Conservation (phyloP, 1,284 basidiomycete genomes). For the Cutaneotrichosporon mucoides region DNA sequence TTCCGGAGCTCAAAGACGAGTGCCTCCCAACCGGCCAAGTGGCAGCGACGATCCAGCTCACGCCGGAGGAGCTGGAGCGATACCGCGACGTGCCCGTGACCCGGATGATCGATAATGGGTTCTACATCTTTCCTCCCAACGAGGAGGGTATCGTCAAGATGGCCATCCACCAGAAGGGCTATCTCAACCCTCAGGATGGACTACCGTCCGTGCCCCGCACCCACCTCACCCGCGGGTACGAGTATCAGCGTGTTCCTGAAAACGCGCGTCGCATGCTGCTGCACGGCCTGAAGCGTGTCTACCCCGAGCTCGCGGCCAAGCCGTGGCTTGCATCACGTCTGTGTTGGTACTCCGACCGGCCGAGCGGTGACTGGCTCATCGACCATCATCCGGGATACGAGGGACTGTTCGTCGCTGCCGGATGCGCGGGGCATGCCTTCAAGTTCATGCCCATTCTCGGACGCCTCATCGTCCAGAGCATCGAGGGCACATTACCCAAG, state of each 20-base stretch:
- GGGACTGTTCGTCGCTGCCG: constrained; percentile 35
- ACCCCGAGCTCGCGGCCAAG: constrained; percentile 22
- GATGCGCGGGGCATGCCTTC: constrained; percentile 45
- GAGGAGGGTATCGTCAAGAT: constrained; percentile 38
- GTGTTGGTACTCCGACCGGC: constrained; percentile 41
- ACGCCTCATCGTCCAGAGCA: constrained; percentile 11
- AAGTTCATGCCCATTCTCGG: constrained; percentile 26
- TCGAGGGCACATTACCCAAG: constrained; percentile 5
- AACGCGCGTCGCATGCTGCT: constrained; percentile 8
- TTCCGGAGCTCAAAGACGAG: constrained; percentile 15
- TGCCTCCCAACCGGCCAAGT: constrained; percentile 55
- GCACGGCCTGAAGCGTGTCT: constrained; percentile 13
- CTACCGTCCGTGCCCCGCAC: constrained; percentile 11
- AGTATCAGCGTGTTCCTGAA: constrained; percentile 7
- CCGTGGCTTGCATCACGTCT: constrained; percentile 20
- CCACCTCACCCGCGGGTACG: constrained; percentile 3
- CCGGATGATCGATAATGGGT: constrained; percentile 64
- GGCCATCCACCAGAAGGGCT: constrained; percentile 43
- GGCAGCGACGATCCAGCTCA: constrained; percentile 65
- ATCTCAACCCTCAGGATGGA: constrained; percentile 23
- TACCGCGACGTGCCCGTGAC: constrained; percentile 64
- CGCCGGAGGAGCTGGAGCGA: constrained; percentile 57
- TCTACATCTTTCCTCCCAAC: constrained; percentile 63
- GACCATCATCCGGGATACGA: constrained; percentile 31
- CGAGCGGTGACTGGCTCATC: constrained; percentile 45